phyloP scores from a whole-genome alignment of 1,139 yeast species.

The Pichia sp. region DNA sequence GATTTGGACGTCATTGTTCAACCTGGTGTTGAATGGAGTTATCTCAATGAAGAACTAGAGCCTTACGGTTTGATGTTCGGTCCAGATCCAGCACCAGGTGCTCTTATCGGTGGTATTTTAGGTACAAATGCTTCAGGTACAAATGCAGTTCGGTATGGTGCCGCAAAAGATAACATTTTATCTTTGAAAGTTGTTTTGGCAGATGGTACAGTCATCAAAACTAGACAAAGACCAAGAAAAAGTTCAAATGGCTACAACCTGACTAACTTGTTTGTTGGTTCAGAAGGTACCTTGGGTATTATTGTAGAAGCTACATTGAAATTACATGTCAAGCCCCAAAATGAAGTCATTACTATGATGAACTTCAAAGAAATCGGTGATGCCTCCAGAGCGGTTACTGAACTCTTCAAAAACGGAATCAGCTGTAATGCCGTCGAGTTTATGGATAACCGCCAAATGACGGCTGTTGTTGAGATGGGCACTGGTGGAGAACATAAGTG shows the following conservation, averaged over 20 bases:
- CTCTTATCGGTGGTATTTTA: conserved; percentile 63
- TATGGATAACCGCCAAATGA: conserved; percentile 66
- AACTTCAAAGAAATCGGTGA: conserved; percentile 51
- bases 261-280: conserved; percentile 60
- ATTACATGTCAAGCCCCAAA: conserved; percentile 51
- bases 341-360: conserved; percentile 54
- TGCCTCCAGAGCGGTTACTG: conserved; percentile 57
- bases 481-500: conserved; percentile 45
- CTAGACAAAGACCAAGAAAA: conserved; percentile 59
- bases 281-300: conserved; percentile 68
- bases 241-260: conserved; percentile 67
- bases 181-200: conserved; percentile 51
- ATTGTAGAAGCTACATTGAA: conserved; percentile 67
- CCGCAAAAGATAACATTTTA: conserved; percentile 65
- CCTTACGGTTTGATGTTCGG: conserved; percentile 52
- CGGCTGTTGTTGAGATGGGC: conserved; percentile 54
- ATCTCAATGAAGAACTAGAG: conserved; percentile 47
- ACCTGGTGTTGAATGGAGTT: conserved; percentile 69
- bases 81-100: conserved; percentile 77
- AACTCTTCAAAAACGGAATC: conserved; percentile 49
- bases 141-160: conserved; percentile 65
- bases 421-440: conserved; percentile 62
- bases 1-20: conserved; percentile 69
- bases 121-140: conserved; percentile 72
- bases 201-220: conserved; percentile 62